These are phyloP conservation scores for Debaryomycetaceae sp. DNA, from an alignment of 1,139 yeast genomes.

Conservation along the genomic window DNA sequence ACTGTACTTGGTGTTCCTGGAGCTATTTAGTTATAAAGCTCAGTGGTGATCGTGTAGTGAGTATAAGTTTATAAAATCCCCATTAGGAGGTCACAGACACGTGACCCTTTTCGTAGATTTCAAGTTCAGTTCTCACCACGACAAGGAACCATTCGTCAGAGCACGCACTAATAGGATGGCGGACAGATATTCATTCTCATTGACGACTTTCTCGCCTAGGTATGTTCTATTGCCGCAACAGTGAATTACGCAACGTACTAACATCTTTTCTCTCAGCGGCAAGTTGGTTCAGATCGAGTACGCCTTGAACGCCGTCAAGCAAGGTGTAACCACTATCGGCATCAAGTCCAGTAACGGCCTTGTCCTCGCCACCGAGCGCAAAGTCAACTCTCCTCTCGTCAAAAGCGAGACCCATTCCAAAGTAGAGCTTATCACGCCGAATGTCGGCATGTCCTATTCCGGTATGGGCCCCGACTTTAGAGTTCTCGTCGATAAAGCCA, in stretches of 20 bases:
- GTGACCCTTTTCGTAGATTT: too few species aligned
- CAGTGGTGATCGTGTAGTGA: too few species aligned
- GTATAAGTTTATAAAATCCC: too few species aligned
- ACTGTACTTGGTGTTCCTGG: too few species aligned
- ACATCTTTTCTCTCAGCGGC: conserved; percentile 49
- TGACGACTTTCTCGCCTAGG: conserved; percentile 95
- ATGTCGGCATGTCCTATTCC: conserved; percentile 91
- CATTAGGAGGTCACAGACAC: too few species aligned
- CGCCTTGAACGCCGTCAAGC: conserved; percentile 94
- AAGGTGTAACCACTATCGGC: conserved; percentile 95
- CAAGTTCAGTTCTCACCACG: too few species aligned
- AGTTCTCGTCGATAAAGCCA: conserved; percentile 84
- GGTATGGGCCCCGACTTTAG: conserved; percentile 99
- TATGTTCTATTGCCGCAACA: conserved; percentile 41
- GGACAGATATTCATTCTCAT: conserved; percentile 93
- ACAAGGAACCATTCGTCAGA: too few species aligned
- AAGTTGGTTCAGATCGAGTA: conserved; percentile 96
- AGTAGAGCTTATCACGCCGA: conserved; percentile 80
- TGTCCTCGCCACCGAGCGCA: conserved; percentile 93
- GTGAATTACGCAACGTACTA: conserved; percentile 5
- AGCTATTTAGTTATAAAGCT: too few species aligned
- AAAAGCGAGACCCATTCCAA: conserved; percentile 69
- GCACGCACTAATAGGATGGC: conserved; percentile 56
- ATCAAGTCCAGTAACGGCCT: conserved; percentile 95
- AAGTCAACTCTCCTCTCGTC: conserved; percentile 68